Percentiles rank a stretch among this genome's conserved stretches.
phyloP scores from a whole-genome alignment of 345 rosid genomes.

The Camelina hispida region DNA sequence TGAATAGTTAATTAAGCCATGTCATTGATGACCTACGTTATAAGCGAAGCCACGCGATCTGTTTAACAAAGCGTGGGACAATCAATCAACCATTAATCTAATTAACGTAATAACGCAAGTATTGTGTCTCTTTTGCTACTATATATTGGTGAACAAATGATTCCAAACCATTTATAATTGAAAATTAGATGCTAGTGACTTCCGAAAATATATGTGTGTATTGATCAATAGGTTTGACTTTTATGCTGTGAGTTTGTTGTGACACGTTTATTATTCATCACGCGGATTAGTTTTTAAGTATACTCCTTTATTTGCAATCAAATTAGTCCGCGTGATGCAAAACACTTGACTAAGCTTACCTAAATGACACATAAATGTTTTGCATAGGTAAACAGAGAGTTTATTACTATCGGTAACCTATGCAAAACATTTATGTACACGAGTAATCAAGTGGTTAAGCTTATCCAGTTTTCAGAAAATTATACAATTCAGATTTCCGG shows the following conservation, averaged over 20 bases:
- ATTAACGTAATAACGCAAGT: not conserved
- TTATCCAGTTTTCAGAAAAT: not conserved
- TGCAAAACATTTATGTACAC: not conserved
- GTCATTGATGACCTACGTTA: not conserved
- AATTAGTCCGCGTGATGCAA: no score
- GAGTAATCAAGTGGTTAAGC: not conserved
- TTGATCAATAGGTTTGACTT: not conserved
- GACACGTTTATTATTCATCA: not conserved
- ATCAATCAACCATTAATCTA: slow-evolving; percentile 2
- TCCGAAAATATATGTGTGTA: no score
- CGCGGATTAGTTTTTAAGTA: not conserved
- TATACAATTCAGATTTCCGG: not conserved
- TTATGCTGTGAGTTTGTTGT: not conserved
- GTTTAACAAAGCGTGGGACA: slow-evolving; percentile 13
- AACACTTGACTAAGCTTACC: no score
- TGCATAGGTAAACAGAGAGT: no score
- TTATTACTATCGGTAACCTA: not conserved
- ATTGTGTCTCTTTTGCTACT: not conserved
- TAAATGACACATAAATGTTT: no score
- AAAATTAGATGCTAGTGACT: no score
- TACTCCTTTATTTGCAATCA: not conserved
- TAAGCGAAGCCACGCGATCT: not conserved
- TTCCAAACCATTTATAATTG: no score
- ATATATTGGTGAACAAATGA: no score
- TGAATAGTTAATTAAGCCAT: not conserved